Evolutionary conservation across 257 asterid genomes (phyloP).

Genomic region (Leptodermis oblonga): DNA sequence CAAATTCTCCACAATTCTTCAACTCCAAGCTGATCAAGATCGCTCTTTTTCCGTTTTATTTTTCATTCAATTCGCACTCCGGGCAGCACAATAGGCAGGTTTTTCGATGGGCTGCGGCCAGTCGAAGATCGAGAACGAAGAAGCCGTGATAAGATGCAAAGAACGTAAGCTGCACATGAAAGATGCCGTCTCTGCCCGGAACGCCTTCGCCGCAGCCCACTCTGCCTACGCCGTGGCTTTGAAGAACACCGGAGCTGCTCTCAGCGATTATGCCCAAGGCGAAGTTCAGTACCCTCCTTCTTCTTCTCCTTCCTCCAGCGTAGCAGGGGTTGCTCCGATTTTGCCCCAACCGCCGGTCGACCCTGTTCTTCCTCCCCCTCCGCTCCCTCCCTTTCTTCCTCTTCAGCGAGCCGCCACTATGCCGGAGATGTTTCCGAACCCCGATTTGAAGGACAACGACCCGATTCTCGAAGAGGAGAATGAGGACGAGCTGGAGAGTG

Average conservation of each 20-base stretch:
- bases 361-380: conserved; percentile 69
- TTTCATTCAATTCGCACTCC: neutral
- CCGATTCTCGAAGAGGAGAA: conserved; percentile 69
- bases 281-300: conserved; percentile 49
- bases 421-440: conserved; percentile 66
- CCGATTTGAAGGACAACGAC: conserved; percentile 44
- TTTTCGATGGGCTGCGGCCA: conserved; percentile 77
- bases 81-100: neutral
- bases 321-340: conserved; percentile 23
- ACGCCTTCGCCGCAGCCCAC: conserved; percentile 95
- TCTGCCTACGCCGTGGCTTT: conserved; percentile 75
- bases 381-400: conserved; percentile 41
- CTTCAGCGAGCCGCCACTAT: conserved; percentile 76
- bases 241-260: conserved; percentile 92
- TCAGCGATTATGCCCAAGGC: conserved; percentile 85
- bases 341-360: conserved; percentile 49
- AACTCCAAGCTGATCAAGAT: neutral
- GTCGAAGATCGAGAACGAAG: conserved; percentile 92
- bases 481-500: conserved; percentile 57
- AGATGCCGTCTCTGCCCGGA: conserved; percentile 71
- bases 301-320: conserved; percentile 19
- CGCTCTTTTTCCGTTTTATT: neutral
- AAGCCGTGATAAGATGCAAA: conserved; percentile 79
- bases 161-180: conserved; percentile 83
- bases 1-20: conserved; percentile 2